These are phyloP conservation scores for Cokeromyces recurvatus DNA, from an alignment of 371 early-diverging fungal species.

Conservation along the genomic window DNA sequence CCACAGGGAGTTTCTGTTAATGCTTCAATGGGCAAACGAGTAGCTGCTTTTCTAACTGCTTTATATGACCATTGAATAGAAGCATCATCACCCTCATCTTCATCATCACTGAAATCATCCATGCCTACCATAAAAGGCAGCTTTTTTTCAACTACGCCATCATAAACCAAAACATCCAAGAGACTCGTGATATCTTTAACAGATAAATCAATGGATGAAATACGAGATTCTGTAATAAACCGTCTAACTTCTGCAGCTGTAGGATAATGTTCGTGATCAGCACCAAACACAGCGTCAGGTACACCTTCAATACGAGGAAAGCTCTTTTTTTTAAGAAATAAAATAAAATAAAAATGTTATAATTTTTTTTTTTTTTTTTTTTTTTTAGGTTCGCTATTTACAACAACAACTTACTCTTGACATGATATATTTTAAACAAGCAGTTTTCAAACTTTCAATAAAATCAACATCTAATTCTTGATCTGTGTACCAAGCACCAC, in stretches of 20 bases:
- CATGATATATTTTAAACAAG: slow-evolving; percentile 73
- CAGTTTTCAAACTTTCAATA: slow-evolving; percentile 77
- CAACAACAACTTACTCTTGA: slow-evolving; percentile 52
- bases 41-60: slow-evolving; percentile 50
- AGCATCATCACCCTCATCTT: slow-evolving; percentile 35
- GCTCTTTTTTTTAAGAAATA: slow-evolving; percentile 50
- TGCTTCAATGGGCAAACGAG: slow-evolving; percentile 46
- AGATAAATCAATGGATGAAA: slow-evolving; percentile 72
- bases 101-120: slow-evolving; percentile 53
- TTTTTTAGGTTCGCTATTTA: too few species aligned
- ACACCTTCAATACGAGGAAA: slow-evolving; percentile 55
- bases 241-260: slow-evolving; percentile 66
- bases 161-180: slow-evolving; percentile 85
- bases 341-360: neutral
- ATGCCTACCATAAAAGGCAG: slow-evolving; percentile 48
- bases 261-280: slow-evolving; percentile 64
- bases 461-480: slow-evolving; percentile 95
- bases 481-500: slow-evolving; percentile 97
- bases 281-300: slow-evolving; percentile 50
- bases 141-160: slow-evolving; percentile 78
- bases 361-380: neutral
- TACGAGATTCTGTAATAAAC: slow-evolving; percentile 66
- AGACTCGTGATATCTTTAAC: slow-evolving; percentile 75
- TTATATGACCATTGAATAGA: slow-evolving; percentile 70
- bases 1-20: slow-evolving; percentile 85